Evolutionary conservation across 441 rosid species (phyloP).

Genomic region (Geranium incanum): DNA sequence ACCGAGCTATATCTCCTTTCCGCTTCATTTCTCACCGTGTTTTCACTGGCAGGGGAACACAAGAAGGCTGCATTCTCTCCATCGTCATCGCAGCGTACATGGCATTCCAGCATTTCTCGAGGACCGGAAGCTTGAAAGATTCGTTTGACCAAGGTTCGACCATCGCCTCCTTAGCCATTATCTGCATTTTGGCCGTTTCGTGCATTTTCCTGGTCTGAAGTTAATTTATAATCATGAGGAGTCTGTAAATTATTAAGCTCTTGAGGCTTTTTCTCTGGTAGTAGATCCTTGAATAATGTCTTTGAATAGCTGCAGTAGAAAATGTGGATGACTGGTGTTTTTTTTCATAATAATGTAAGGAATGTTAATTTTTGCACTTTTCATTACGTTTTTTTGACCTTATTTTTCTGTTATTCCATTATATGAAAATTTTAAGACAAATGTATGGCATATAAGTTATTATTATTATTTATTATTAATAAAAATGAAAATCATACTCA

Average conservation of each 20-base stretch:
- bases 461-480: no score
- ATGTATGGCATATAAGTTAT: no score
- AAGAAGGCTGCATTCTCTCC: conserved; percentile 59
- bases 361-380: background rate
- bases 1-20: background rate
- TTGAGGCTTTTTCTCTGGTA: background rate
- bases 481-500: no score
- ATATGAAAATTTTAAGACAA: no score
- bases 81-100: conserved; percentile 54
- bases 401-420: background rate
- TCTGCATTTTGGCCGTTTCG: conserved; percentile 44
- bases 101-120: conserved; percentile 86
- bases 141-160: conserved; percentile 78
- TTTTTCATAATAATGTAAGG: background rate
- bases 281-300: background rate
- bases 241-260: conserved; percentile 28
- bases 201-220: conserved; percentile 49
- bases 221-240: conserved; percentile 7
- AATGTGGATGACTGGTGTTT: background rate
- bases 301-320: background rate
- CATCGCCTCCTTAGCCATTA: conserved; percentile 63
- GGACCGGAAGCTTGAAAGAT: conserved; percentile 52
- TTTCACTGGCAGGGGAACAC: conserved; percentile 50
- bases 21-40: background rate
- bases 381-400: background rate